Evolutionary conservation across 2,329 filamentous ascomycete species (phyloP), one percentile per base, ranked within the genome.

Genomic region (Aspergillus sp.): DNA sequence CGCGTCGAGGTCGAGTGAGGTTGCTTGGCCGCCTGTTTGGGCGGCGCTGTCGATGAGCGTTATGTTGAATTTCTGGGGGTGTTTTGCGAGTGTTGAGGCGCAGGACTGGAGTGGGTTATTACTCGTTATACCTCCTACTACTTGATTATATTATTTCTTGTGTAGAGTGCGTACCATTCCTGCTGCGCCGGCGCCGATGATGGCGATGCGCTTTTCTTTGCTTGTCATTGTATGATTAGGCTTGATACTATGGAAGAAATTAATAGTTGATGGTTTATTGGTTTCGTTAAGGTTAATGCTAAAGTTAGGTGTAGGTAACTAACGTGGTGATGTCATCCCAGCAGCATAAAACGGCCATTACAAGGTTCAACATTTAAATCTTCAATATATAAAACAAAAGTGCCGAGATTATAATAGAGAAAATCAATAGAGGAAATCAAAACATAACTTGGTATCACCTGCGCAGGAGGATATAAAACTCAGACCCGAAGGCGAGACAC

Each of bases 71-170:
- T 81, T 83, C 38, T 88, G 81, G 0, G 83, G 83, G 61, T 89
- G 85, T 48, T 88, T 81, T 47, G 85, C 81, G 26, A 90, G 79
- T 30, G 87, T 87, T 30, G 86, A 81, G 11, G 87, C 87, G 69
- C 86, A 89, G 54, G 85, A 84, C 86, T 81, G 52, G 4, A 38
- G 12, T 41, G 26, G 26, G 20, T 52, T 41, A 17, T 34, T 11
- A 20, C 2, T 13, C 15, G n/a, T 32, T 7, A n/a, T n/a, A n/a
- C n/a, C n/a, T n/a, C n/a, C 22, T 39, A 20, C 9, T 32, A 38
- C 26, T 30, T 30, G 9, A 11, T 3, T 30, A 9, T 30, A 9
- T 30, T 30, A 7, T 24, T 24, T 24, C 5, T 30, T n/a, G n/a
- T n/a, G n/a, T n/a, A n/a, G 8, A 9, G 3, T 9, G 44, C 66